phyloP scores from a whole-genome alignment of 306 rosid genomes.

The Aeschynomene evenia region DNA sequence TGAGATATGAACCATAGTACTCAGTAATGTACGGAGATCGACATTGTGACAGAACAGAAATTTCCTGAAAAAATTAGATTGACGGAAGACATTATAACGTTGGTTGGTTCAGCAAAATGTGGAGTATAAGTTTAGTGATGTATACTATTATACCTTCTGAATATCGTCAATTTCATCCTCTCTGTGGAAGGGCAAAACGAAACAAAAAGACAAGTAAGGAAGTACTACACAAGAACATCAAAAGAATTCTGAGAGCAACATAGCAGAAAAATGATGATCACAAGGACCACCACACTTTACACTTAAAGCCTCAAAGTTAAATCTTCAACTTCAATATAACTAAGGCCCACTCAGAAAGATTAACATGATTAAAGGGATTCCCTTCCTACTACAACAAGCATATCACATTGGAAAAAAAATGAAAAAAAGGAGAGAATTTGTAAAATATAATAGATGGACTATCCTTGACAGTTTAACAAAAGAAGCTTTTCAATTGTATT shows the following conservation, averaged over 20 bases:
- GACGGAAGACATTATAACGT: constrained; percentile 37
- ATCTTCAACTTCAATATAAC: constrained; percentile 6
- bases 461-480: neutral
- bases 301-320: neutral
- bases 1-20: constrained; percentile 91
- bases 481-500: neutral
- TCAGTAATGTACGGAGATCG: constrained; percentile 95
- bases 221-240: constrained; percentile 20
- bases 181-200: constrained; percentile 46
- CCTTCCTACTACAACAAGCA: constrained; percentile 6
- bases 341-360: neutral
- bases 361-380: constrained; percentile 7
- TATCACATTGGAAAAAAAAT: neutral
- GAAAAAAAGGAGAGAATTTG: neutral
- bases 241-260: constrained; percentile 23
- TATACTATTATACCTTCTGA: constrained; percentile 69
- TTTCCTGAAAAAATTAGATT: constrained; percentile 79
- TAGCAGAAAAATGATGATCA: neutral
- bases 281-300: neutral
- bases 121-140: constrained; percentile 10
- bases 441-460: neutral
- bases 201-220: constrained; percentile 32
- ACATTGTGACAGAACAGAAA: constrained; percentile 94
- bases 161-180: constrained; percentile 99
- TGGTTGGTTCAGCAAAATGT: constrained; percentile 21